Evolutionary conservation across 257 asterid genomes (phyloP).

Genomic region (Anisodus tanguticus): DNA sequence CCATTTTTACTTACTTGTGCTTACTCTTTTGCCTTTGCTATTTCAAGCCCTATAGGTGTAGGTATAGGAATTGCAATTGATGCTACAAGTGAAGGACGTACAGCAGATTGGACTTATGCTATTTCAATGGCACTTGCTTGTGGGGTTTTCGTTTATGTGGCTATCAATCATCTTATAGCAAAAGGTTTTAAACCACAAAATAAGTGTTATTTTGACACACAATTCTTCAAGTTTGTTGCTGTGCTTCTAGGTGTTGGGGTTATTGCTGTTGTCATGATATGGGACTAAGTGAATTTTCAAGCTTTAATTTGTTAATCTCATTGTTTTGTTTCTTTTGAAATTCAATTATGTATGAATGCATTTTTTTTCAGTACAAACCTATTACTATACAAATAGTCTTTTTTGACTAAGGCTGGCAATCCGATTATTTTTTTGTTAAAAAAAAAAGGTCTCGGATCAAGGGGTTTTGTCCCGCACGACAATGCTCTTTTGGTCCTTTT

Average conservation of each 20-base stretch:
- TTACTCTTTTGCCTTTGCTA: conserved; percentile 77
- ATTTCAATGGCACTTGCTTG: conserved; percentile 84
- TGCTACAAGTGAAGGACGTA: conserved; percentile 67
- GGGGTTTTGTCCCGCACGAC: too few relatives aligned
- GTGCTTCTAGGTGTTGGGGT: conserved; percentile 76
- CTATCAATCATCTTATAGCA: conserved; percentile 73
- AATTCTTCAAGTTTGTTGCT: conserved; percentile 71
- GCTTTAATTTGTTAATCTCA: background rate
- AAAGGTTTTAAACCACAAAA: conserved; percentile 70
- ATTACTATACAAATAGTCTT: too few relatives aligned
- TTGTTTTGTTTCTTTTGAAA: background rate
- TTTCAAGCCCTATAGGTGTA: conserved; percentile 83
- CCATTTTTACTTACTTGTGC: conserved; percentile 66
- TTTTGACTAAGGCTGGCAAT: too few relatives aligned
- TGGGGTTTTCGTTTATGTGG: conserved; percentile 80
- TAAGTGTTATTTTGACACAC: conserved; percentile 56
- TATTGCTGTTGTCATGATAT: conserved; percentile 84
- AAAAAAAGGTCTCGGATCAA: too few relatives aligned
- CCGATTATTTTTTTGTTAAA: too few relatives aligned
- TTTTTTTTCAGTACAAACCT: background rate
- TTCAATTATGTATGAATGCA: background rate
- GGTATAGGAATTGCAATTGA: conserved; percentile 90
- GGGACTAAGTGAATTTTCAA: conserved; percentile 52
- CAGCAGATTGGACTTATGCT: conserved; percentile 83
- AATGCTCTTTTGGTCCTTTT: too few relatives aligned